A percentile compares a stretch with the other conserved stretches of the same genome.
Evolutionary conservation across 2,329 filamentous ascomycete species (phyloP).

Genomic region (Aspergillus nomiae): DNA sequence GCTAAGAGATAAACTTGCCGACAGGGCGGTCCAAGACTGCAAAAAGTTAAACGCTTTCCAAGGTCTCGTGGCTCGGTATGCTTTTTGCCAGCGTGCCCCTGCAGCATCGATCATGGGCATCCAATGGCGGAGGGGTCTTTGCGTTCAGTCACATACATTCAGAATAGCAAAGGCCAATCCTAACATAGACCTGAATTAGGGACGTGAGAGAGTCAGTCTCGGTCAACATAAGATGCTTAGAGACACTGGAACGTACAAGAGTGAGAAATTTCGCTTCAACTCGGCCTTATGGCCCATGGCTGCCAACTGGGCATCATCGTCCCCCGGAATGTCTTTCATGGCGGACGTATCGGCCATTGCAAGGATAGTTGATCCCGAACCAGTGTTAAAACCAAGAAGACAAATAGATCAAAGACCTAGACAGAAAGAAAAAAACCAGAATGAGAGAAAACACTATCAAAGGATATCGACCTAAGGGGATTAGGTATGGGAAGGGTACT

Average conservation of each 20-base stretch:
- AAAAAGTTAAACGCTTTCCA: slow-evolving; percentile 12
- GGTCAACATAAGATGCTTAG: neutral
- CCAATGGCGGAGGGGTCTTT: slow-evolving; percentile 1
- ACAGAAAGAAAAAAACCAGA: neutral
- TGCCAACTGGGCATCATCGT: slow-evolving; percentile 55
- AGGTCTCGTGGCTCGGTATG: neutral
- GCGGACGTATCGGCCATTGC: slow-evolving; percentile 14
- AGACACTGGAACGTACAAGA: slow-evolving; percentile 38
- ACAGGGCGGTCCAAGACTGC: slow-evolving; percentile 62
- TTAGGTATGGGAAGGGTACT: neutral
- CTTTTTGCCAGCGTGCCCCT: neutral
- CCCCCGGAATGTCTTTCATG: slow-evolving; percentile 23
- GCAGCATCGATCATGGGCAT: neutral
- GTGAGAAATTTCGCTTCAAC: slow-evolving; percentile 60
- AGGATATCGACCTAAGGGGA: neutral
- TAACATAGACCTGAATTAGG: slow-evolving; percentile 53
- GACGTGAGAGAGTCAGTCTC: neutral
- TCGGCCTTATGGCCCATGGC: slow-evolving; percentile 61
- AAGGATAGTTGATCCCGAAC: neutral
- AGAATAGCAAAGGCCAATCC: slow-evolving; percentile 65
- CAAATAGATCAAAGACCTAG: neutral
- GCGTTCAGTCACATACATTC: slow-evolving; percentile 44
- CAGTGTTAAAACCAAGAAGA: neutral
- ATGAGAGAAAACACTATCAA: neutral
- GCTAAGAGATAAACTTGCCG: slow-evolving; percentile 60